Conservation (phyloP, 768 basidiomycete species). For the Mycena amicta region DNA sequence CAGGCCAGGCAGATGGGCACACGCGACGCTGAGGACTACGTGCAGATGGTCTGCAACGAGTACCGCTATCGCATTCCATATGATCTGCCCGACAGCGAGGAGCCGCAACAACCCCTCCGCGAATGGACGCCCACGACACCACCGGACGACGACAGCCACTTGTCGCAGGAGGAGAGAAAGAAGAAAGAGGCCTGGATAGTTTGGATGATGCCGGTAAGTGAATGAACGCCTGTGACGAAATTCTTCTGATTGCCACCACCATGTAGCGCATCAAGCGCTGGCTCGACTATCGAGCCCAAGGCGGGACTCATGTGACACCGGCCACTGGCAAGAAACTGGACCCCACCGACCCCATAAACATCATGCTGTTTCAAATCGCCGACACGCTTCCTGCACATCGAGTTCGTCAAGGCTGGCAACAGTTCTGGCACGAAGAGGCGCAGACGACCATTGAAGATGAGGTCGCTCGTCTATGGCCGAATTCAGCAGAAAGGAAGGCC, state of each 20-base stretch:
- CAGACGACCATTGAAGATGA: background rate
- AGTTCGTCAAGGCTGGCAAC: background rate
- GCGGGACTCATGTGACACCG: background rate
- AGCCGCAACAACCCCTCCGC: background rate
- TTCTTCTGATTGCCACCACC: background rate
- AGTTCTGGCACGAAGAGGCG: constrained; percentile 2
- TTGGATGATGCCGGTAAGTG: background rate
- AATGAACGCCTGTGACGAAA: background rate
- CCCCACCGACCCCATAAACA: background rate
- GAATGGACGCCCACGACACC: background rate
- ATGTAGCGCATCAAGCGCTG: background rate
- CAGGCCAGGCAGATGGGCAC: background rate
- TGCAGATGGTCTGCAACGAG: background rate
- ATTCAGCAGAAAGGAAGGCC: background rate
- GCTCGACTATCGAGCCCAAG: background rate
- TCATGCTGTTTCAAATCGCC: background rate
- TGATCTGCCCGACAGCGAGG: background rate
- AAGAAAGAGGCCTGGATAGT: background rate
- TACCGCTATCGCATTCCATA: background rate
- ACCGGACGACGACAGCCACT: background rate
- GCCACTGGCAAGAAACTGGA: background rate
- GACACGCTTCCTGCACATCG: background rate
- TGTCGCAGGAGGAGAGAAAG: background rate
- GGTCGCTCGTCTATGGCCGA: background rate
- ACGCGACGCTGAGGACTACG: background rate